Conservation (phyloP, 257 asterid species). For the Solanum paucissectum region DNA sequence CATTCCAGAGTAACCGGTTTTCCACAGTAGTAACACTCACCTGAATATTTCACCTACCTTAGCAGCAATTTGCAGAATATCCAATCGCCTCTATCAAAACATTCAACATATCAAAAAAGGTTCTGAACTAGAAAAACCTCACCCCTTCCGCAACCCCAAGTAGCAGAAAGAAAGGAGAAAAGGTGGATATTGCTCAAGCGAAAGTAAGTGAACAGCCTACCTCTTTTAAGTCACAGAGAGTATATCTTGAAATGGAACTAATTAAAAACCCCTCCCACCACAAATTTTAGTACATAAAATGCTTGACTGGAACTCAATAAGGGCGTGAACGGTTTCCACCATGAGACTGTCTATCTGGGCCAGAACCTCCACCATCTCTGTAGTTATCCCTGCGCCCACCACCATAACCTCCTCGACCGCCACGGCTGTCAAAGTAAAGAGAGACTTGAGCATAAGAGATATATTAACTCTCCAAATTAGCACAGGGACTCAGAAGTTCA, state of each 20-base stretch:
- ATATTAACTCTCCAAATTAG: neutral
- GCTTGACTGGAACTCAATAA: conserved; percentile 42
- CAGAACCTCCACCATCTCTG: conserved; percentile 81
- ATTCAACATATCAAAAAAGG: conserved; percentile 56
- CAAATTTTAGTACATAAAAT: conserved; percentile 57
- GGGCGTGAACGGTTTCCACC: conserved; percentile 98
- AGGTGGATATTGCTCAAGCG: conserved; percentile 33
- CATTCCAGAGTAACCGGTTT: neutral
- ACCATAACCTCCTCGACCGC: conserved; percentile 89
- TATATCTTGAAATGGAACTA: conserved; percentile 54
- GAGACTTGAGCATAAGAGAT: neutral
- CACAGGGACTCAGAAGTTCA: neutral
- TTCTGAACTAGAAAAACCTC: conserved; percentile 34
- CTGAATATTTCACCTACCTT: conserved; percentile 82
- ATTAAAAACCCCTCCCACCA: conserved; percentile 59
- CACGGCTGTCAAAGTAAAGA: conserved; percentile 31
- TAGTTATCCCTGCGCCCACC: conserved; percentile 70
- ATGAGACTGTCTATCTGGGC: conserved; percentile 82
- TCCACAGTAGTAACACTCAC: conserved; percentile 73
- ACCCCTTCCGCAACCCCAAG: conserved; percentile 13
- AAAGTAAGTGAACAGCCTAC: conserved; percentile 63
- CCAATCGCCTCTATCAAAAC: conserved; percentile 85
- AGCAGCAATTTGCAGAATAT: conserved; percentile 90
- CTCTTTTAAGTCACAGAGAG: conserved; percentile 65
- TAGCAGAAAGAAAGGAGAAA: conserved; percentile 37